Percentiles rank a stretch among this genome's conserved stretches.
Conservation (phyloP, 495 filamentous ascomycete genomes). For the Poronia punctata region DNA sequence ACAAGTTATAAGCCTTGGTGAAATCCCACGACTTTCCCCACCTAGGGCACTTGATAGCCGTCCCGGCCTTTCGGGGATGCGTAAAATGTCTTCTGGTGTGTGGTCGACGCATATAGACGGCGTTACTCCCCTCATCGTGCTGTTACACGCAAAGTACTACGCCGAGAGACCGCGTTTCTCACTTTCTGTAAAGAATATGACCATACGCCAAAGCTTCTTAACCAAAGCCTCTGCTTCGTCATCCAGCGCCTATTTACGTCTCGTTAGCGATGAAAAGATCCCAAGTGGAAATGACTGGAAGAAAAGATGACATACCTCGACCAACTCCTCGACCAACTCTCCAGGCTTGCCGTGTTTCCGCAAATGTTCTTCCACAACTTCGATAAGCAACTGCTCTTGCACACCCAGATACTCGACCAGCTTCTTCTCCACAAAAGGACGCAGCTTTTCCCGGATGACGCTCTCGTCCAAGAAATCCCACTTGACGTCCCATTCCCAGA, state of each 20-base stretch:
- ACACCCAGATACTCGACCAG: conserved; percentile 93
- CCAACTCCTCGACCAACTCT: conserved; percentile 76
- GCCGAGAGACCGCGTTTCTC: conserved; percentile 84
- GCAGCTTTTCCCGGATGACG: conserved; percentile 77
- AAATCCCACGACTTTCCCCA: too few species aligned
- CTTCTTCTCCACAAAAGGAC: conserved; percentile 96
- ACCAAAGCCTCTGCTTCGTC: conserved; percentile 93
- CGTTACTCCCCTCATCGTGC: too few species aligned
- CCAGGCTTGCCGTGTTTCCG: conserved; percentile 67
- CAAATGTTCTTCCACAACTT: conserved; percentile 84
- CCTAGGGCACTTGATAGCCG: too few species aligned
- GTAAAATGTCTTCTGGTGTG: too few species aligned
- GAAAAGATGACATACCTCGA: conserved; percentile 56
- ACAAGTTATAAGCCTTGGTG: too few species aligned
- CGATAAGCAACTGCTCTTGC: conserved; percentile 91
- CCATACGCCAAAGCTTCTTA: conserved; percentile 96
- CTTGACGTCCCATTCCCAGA: conserved; percentile 88
- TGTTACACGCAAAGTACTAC: too few species aligned
- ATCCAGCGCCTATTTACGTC: conserved; percentile 64
- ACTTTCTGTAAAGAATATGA: conserved; percentile 95
- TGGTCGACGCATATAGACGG: too few species aligned
- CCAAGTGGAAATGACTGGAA: conserved; percentile 8
- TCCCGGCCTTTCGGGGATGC: too few species aligned
- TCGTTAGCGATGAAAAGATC: conserved; percentile 10
- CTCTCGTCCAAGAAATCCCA: conserved; percentile 90